phyloP scores from a whole-genome alignment of 2,329 filamentous ascomycete species.

The Cercospora sp. region DNA sequence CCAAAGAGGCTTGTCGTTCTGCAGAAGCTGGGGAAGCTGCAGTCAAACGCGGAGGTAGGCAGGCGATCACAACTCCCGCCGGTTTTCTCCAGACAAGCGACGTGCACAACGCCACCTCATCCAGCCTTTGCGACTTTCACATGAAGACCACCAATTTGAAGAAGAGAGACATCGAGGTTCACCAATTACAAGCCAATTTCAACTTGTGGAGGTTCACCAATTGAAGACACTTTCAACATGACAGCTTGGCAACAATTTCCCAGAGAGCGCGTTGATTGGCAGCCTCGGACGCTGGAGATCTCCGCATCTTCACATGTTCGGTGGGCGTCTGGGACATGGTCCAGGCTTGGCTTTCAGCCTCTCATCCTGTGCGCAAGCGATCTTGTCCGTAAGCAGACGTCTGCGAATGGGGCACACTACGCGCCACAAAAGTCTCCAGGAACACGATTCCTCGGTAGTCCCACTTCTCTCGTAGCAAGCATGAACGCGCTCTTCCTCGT shows the following conservation, averaged over 20 bases:
- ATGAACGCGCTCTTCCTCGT: neutral
- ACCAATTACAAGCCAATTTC: neutral
- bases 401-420: neutral
- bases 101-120: neutral
- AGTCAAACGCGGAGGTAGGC: neutral
- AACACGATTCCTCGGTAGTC: neutral
- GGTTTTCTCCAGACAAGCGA: neutral
- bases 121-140: neutral
- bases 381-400: neutral
- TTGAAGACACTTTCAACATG: neutral
- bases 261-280: neutral
- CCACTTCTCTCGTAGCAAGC: neutral
- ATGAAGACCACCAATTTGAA: neutral
- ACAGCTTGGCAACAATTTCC: neutral
- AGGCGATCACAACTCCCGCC: neutral
- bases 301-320: neutral
- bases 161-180: neutral
- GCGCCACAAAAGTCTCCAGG: neutral
- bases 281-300: neutral
- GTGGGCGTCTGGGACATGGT: neutral
- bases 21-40: neutral
- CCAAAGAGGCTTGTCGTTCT: neutral
- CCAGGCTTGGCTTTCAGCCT: constrained; percentile 1
- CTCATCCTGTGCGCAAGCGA: neutral
- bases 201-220: neutral